Base-by-base conservation (phyloP, 176 grass and related monocot genomes). In the Rhynchospora tenuis region DNA sequence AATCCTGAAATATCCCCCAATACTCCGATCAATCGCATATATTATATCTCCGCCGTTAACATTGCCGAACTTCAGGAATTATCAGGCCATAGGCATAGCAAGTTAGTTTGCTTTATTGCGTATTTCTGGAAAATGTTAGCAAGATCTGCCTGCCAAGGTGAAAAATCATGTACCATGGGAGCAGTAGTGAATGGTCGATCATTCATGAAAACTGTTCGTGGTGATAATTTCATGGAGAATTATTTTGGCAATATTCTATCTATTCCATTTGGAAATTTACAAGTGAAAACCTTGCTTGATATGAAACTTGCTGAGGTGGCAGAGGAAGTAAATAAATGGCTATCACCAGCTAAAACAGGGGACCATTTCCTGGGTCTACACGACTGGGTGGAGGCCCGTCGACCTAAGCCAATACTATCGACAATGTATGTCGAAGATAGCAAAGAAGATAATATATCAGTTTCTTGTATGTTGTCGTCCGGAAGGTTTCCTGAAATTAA, bases 91-190 rank as follows among this genome's bases (percentile, higher is more conserved):
- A 45, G 76, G 12, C 81, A 70, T 59, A 94, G 87, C n/a, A 94
- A 94, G 47, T 17, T 94, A 0, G 88, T 89, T 84, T 84, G 83
- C 24, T 94, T 94, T 85, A 91, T 90, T 10, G 92, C 88, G 16
- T 85, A 86, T 67, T 64, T 94, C 29, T 94, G 92, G 92, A 79
- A 72, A 23, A 86, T 89, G 29, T 77, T 91, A 15, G 90, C 92
- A 62, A 88, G 66, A 64, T 84, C 83, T 15, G 70, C 71, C 46
- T 3, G 72, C 0, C 7, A 33, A 1, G 20, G 82, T 19, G 75
- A 83, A 27, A 83, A 64, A 24, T 78, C 83, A n/a, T 94, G 88
- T 81, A 42, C 56, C 52, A 88, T 94, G 83, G 92, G 92, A 38
- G 27, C 88, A 16, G 87, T 94, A 75, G 86, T 94, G 5, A 54